Evolutionary conservation across 306 rosid species (phyloP), one percentile per base, ranked within the genome.

Genomic region (Canavalia gladiata): DNA sequence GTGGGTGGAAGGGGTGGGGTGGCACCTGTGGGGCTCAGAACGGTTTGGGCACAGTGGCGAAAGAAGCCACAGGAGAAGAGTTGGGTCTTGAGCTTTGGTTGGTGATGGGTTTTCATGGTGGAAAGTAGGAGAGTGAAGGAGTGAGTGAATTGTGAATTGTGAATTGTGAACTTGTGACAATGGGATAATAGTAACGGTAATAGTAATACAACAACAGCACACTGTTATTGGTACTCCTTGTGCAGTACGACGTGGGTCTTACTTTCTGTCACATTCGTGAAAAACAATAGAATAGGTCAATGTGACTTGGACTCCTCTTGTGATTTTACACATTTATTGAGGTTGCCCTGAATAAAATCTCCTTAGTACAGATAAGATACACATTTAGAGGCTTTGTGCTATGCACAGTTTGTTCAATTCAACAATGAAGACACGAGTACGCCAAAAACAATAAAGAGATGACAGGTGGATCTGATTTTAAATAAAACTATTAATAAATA

Each of bases 11-110:
- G 85, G 47, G 91, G 91, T 4, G 90, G 92, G 54, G 97, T 82
- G 70, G 77, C 1, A 29, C 60, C 76, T 28, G 84, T 93, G 81
- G 99, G 98, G 86, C 97, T 95, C 39, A 89, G 91, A 31, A 89
- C 98, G 31, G 89, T 88, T 77, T 91, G 93, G 33, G 93, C 86
- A n/a, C 99, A 93, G 75, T 93, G 98, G 87, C 99, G 89, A 65
- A 95, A 95, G 87, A 93, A 91, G 25, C 89, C 97, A 46, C 97
- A 95, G 4, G 98, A 95, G 93, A 95, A 92, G 5, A 95, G 91
- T 33, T 91, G 97, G 77, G 99, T 93, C 58, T 92, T 95, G 18
- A 95, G 97, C 87, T 95, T 95, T 2, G 98, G 95, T 68, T 68
- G 73, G 6, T 92, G 97, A 31, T 79, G 87, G 52, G 87, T 65